These are phyloP conservation scores for Aphanomyces cochlioides DNA, from an alignment of 352 stramenopile genomes.

Conservation along the genomic window DNA sequence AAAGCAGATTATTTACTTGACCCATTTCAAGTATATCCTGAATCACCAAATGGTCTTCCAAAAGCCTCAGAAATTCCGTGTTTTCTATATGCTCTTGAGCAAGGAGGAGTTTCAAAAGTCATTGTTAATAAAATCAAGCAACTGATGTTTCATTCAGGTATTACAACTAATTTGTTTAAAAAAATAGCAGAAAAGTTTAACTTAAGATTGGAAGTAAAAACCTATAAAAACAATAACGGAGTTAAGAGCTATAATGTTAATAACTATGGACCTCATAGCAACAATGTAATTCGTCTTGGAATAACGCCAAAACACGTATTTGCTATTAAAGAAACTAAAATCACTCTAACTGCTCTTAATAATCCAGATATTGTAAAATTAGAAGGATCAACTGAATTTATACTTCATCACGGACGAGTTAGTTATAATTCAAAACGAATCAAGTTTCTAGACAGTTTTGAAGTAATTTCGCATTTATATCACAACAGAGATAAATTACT, in stretches of 20 bases:
- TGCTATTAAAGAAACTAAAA: constrained; percentile 35
- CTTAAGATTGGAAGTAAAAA: constrained; percentile 34
- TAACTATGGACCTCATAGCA: neutral
- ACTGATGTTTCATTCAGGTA: constrained; percentile 36
- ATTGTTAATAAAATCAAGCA: constrained; percentile 35
- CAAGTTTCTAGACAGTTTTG: constrained; percentile 35
- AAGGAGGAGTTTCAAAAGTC: constrained; percentile 27
- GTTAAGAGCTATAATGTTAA: constrained; percentile 27
- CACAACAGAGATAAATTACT: constrained; percentile 31
- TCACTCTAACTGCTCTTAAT: constrained; percentile 34
- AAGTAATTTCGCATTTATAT: constrained; percentile 35
- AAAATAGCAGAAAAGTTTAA: constrained; percentile 35
- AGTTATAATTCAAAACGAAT: constrained; percentile 32
- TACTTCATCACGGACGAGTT: constrained; percentile 26
- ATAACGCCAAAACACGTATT: constrained; percentile 34
- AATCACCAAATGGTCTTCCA: constrained; percentile 5
- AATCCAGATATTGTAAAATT: constrained; percentile 35
- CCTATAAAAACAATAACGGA: constrained; percentile 29
- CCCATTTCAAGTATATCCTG: constrained; percentile 34
- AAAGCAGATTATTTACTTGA: constrained; percentile 33
- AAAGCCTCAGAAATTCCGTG: constrained; percentile 30
- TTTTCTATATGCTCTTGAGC: constrained; percentile 33
- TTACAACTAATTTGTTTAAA: constrained; percentile 36
- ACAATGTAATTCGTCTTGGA: constrained; percentile 33
- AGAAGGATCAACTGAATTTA: constrained; percentile 33